Base-by-base conservation (phyloP, 2,329 filamentous ascomycete species). In the Aspergillus pseudoterreus region DNA sequence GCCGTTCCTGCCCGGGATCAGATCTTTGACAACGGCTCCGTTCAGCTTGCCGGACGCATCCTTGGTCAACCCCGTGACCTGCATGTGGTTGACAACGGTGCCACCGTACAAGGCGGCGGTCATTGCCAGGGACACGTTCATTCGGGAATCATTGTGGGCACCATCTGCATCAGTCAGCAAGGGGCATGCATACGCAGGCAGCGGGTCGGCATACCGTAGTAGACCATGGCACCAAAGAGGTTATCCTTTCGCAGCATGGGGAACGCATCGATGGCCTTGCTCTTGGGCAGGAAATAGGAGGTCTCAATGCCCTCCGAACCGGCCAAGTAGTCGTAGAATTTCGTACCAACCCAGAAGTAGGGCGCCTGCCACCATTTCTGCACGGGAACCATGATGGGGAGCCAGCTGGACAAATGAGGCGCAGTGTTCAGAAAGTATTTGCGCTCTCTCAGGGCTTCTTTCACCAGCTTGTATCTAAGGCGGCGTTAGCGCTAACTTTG, bases 81-180 rank as follows among this genome's bases (percentile, higher is more conserved):
- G 88, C 63, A 90, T 76, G 71, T 95, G 88, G 71, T 92, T 95
- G 53, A 90, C 82, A 36, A 94, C 82, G 4, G 88, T 95, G 50
- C 85, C 83, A 30, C 90, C 90, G 67, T 94, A 95, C 41, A 95
- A 75, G n/a, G 90, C 88, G 50, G 90, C 89, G 15, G 90, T 95
- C 83, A 92, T 89, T 17, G 88, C 90, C 51, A 95, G 78, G 8
- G 88, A 92, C 24, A 94, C 87, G 66, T 95, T 95, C 90, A 95
- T 95, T 45, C 90, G 83, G 17, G 90, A 94, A 71, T 95, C 90
- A 66, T 95, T 95, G 74, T 95, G 90, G 27, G 88, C 89, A 61
- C 90, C 90, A 74, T 95, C 90, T 81, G 45, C n/a, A 42, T 12
- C 6, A 15, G 30, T 19, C 30, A 35, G 42, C 17, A 11, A 41